Percentiles rank a stretch among this genome's conserved stretches.
phyloP scores from a whole-genome alignment of 768 basidiomycete genomes.

The Pulveroboletus frians region DNA sequence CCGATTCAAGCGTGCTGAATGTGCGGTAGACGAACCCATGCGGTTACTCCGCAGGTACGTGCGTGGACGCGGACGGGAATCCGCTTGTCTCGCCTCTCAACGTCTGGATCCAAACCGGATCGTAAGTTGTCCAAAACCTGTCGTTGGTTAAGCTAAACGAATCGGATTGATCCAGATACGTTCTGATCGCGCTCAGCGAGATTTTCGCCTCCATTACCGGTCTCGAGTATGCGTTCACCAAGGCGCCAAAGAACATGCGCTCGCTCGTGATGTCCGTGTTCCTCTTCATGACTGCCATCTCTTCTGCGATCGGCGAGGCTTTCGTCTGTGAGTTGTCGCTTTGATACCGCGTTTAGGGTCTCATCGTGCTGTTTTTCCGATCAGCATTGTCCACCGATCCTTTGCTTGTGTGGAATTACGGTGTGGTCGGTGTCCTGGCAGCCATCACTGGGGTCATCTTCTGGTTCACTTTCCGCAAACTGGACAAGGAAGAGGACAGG shows the following conservation, averaged over 20 bases:
- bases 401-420: conserved; percentile 73
- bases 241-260: conserved; percentile 86
- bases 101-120: conserved; percentile 73
- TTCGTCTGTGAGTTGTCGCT: conserved; percentile 51
- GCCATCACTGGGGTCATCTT: conserved; percentile 49
- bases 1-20: not conserved
- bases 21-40: conserved; percentile 36
- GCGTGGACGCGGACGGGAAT: conserved; percentile 42
- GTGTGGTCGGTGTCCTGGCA: conserved; percentile 51
- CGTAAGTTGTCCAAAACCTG: conserved; percentile 35
- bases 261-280: conserved; percentile 76
- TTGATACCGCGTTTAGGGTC: not conserved
- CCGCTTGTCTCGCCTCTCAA: conserved; percentile 62
- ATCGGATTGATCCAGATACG: conserved; percentile 37
- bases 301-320: conserved; percentile 62
- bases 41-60: conserved; percentile 49
- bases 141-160: not conserved
- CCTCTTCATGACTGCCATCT: conserved; percentile 54
- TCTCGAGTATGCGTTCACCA: conserved; percentile 85
- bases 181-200: conserved; percentile 62
- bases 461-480: conserved; percentile 45
- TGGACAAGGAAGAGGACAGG: conserved; percentile 59
- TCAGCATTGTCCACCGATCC: conserved; percentile 64
- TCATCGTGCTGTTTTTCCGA: conserved; percentile 1
- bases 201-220: conserved; percentile 80